Evolutionary conservation across 2,329 filamentous ascomycete genomes (phyloP).

Genomic region (Fusarium staphyleae): DNA sequence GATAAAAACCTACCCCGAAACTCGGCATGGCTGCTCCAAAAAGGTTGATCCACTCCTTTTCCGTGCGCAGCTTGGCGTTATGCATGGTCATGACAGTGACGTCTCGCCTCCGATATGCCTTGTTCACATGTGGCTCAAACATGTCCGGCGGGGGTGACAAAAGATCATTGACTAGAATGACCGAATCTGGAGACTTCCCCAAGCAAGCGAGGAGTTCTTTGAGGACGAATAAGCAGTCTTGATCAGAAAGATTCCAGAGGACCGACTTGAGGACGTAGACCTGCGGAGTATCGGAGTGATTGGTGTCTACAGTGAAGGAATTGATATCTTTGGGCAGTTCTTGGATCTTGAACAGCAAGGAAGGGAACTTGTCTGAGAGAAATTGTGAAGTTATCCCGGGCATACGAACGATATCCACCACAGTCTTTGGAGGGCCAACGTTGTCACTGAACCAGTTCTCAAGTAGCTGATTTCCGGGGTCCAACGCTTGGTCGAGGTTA

Average conservation of each 20-base stretch:
- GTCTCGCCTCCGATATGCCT: slow-evolving; percentile 30
- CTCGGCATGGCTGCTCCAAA: slow-evolving; percentile 9
- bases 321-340: not conserved
- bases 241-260: slow-evolving; percentile 27
- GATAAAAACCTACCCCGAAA: slow-evolving; percentile 4
- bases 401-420: slow-evolving; percentile 18
- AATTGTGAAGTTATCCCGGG: slow-evolving; percentile 8
- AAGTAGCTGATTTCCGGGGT: slow-evolving; percentile 21
- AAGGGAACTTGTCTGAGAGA: slow-evolving; percentile 9
- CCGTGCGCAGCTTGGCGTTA: slow-evolving; percentile 28
- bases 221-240: slow-evolving; percentile 14
- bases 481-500: slow-evolving; percentile 8
- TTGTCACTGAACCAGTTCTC: slow-evolving; percentile 11
- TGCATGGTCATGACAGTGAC: slow-evolving; percentile 37
- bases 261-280: slow-evolving; percentile 27
- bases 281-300: not conserved
- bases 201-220: slow-evolving; percentile 45
- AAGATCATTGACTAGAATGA: slow-evolving; percentile 28
- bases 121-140: slow-evolving; percentile 21
- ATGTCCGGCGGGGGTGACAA: slow-evolving; percentile 21
- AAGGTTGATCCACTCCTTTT: slow-evolving; percentile 19
- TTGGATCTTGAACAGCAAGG: not conserved
- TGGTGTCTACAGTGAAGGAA: not conserved
- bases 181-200: not conserved
- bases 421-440: not conserved